Evolutionary conservation across 2,329 filamentous ascomycete species (phyloP).

Genomic region (Phialemoniopsis sp.): DNA sequence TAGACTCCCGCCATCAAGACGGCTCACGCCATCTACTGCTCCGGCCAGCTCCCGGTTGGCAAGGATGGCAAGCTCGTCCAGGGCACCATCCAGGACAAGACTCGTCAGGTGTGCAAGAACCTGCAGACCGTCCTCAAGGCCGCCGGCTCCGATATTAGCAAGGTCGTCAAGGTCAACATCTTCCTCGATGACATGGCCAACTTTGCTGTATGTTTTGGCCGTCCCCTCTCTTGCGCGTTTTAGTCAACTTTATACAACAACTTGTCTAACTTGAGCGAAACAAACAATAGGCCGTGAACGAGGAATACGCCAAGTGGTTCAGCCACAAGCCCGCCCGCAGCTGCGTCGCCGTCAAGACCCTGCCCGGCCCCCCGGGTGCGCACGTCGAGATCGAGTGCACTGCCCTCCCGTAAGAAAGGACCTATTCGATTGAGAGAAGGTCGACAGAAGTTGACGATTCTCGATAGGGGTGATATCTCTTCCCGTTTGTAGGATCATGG

Average conservation of each 20-base stretch:
- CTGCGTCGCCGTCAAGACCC: constrained; percentile 85
- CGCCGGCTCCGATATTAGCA: constrained; percentile 72
- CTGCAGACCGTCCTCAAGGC: constrained; percentile 78
- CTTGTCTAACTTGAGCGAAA: neutral
- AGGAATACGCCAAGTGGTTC: constrained; percentile 80
- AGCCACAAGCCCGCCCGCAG: constrained; percentile 80
- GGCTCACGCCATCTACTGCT: constrained; percentile 61
- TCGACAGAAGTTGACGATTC: too few relatives aligned
- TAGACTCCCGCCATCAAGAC: constrained; percentile 67
- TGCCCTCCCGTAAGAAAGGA: constrained; percentile 54
- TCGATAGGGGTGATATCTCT: too few relatives aligned
- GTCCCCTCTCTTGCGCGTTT: neutral
- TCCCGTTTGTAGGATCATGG: too few relatives aligned
- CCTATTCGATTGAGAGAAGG: neutral
- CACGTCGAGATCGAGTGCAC: constrained; percentile 90
- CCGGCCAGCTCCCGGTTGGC: constrained; percentile 66
- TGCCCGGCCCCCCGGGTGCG: constrained; percentile 68
- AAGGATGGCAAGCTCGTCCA: constrained; percentile 50
- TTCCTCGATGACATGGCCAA: constrained; percentile 90
- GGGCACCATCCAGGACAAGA: constrained; percentile 61
- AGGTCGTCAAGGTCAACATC: constrained; percentile 87
- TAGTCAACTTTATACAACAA: neutral
- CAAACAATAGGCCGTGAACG: constrained; percentile 66
- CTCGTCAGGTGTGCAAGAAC: constrained; percentile 65
- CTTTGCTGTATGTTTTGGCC: constrained; percentile 56